Base-by-base conservation (phyloP, 257 asterid species). In the Verbascum thapsus region DNA sequence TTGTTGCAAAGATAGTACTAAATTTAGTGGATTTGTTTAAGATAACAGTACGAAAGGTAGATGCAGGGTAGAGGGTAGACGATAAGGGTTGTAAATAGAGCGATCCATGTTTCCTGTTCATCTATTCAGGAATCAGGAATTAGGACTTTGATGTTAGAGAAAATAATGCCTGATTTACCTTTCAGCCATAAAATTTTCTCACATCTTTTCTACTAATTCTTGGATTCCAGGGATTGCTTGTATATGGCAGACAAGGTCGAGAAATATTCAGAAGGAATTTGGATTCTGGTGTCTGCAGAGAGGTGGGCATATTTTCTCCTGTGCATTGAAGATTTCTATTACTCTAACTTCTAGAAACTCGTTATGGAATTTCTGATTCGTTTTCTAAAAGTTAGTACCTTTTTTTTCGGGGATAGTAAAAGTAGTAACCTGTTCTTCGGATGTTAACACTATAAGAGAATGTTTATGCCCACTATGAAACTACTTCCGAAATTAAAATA, bases 201-300 rank as follows among this genome's bases (percentile, higher is more conserved):
- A 66, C 42, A 10, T 67, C 10, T 62, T 35, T 57, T 30, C 42
- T 30, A 8, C 63, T 69, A 61, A 26, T 37, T 69, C 40, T 41
- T 73, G 72, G 60, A 53, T 71, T 80, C 67, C 85, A 92, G 99
- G 99, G 99, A 66, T 80, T 94, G 83, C 95, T 94, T 48, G 97
- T 94, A 22, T 90, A 94, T 71, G 99, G 99, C 52, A 90, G 80
- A 64, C 91, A 90, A 73, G 99, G 97, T 22, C 84, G 86, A 58
- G 97, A 94, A 85, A 94, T 90, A 71, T 84, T 72, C 70, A 79
- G 91, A 74, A 83, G 81, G 70, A 94, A 81, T 71, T 81, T 94
- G 80, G 96, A 87, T 72, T 84, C 82, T 23, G 39, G 53, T 63
- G 74, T 94, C 62, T 94, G 95, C 81, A 78, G 77, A 81, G 90